phyloP scores from a whole-genome alignment of 2,329 filamentous ascomycete species.

The Teratosphaeriaceae sp. region DNA sequence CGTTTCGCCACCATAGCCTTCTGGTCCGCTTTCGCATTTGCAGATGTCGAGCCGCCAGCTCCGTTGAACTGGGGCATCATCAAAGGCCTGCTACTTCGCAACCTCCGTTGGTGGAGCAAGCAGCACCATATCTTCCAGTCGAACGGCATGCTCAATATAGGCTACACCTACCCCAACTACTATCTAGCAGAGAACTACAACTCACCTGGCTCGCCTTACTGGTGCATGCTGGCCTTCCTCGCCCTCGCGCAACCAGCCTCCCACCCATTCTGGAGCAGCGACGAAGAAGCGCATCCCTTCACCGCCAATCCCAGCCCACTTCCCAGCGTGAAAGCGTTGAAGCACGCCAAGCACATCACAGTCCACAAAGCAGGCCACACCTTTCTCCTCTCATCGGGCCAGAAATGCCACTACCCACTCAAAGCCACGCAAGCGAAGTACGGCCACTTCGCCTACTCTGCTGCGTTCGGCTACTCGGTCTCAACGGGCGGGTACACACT shows the following conservation, averaged over 20 bases:
- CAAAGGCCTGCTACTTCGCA: constrained; percentile 66
- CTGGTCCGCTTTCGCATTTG: constrained; percentile 72
- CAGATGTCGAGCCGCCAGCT: constrained; percentile 63
- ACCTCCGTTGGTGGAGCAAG: constrained; percentile 73
- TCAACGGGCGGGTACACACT: constrained; percentile 69
- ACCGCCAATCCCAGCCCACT: constrained; percentile 47
- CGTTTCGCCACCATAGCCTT: constrained; percentile 83
- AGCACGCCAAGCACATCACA: constrained; percentile 67
- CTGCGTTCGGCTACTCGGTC: constrained; percentile 69
- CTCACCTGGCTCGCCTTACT: constrained; percentile 65
- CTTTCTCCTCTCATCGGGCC: constrained; percentile 68
- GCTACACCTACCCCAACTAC: constrained; percentile 74
- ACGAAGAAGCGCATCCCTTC: constrained; percentile 50
- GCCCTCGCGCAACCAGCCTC: constrained; percentile 61
- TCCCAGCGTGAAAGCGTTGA: constrained; percentile 54
- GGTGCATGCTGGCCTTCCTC: constrained; percentile 73
- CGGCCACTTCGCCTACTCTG: constrained; percentile 70
- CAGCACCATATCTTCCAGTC: constrained; percentile 68
- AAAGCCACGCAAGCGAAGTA: constrained; percentile 79
- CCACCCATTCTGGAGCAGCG: constrained; percentile 68
- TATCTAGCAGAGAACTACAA: constrained; percentile 82
- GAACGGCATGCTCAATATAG: constrained; percentile 67
- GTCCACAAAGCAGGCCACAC: constrained; percentile 62
- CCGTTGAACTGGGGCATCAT: constrained; percentile 73
- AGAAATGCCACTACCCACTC: constrained; percentile 77